Conservation (phyloP, 805 yeast genomes). For the Sugiyamaella boreocaroliniensis region DNA sequence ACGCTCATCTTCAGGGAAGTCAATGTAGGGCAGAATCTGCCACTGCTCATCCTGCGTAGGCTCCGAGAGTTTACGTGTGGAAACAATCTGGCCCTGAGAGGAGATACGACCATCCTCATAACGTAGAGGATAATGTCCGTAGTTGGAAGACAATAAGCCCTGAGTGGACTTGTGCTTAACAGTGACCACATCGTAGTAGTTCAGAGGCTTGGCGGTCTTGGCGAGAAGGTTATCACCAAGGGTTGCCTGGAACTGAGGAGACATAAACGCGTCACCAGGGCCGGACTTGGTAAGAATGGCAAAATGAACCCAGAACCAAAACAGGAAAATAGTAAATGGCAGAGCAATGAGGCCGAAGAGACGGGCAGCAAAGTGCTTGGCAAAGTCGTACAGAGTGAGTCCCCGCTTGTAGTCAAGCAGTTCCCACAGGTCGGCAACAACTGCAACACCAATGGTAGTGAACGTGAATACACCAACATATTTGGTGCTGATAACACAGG, state of each 20-base stretch:
- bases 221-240: constrained; percentile 77
- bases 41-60: constrained; percentile 64
- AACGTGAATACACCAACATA: constrained; percentile 94
- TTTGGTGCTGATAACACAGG: constrained; percentile 91
- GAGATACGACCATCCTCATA: constrained; percentile 95
- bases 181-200: constrained; percentile 71
- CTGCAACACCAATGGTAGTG: constrained; percentile 81
- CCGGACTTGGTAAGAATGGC: constrained; percentile 77
- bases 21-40: constrained; percentile 67
- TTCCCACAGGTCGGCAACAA: constrained; percentile 79
- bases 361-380: constrained; percentile 70
- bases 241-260: constrained; percentile 91
- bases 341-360: constrained; percentile 61
- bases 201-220: constrained; percentile 59
- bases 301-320: constrained; percentile 92
- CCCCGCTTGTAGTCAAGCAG: constrained; percentile 68
- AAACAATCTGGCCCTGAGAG: constrained; percentile 91
- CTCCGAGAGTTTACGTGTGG: constrained; percentile 45
- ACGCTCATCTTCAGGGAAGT: constrained; percentile 36
- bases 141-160: constrained; percentile 78
- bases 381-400: constrained; percentile 43
- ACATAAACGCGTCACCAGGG: constrained; percentile 93
- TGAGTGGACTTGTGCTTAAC: constrained; percentile 74
- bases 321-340: constrained; percentile 75
- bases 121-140: constrained; percentile 70